Evolutionary conservation across 1,284 basidiomycete genomes (phyloP).

Genomic region (Athelia psychrophila): DNA sequence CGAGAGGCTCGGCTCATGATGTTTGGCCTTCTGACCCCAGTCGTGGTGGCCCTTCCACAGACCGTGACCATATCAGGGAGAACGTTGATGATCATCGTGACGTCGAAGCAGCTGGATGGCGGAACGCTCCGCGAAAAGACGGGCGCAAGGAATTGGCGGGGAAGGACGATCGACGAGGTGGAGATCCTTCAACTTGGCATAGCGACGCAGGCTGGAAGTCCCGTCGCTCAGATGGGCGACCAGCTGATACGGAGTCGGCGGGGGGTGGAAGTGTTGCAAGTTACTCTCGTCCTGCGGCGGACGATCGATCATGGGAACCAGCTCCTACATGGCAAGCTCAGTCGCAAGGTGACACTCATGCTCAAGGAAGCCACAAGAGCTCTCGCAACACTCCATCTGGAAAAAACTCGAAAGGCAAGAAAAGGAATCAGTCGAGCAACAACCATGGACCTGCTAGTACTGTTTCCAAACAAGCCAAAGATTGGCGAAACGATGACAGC

Average conservation of each 20-base stretch:
- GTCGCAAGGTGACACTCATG: constrained; percentile 31
- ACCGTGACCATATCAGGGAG: neutral
- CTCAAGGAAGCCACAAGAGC: constrained; percentile 34
- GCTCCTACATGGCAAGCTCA: constrained; percentile 56
- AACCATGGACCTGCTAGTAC: constrained; percentile 32
- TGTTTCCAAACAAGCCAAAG: constrained; percentile 37
- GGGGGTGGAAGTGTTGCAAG: constrained; percentile 22
- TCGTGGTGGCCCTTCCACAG: constrained; percentile 12
- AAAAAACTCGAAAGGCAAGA: constrained; percentile 32
- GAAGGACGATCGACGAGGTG: constrained; percentile 19
- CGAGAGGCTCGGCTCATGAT: constrained; percentile 34
- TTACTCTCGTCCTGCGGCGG: constrained; percentile 27
- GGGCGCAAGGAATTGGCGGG: constrained; percentile 33
- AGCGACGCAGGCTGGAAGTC: constrained; percentile 44
- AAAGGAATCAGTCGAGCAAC: constrained; percentile 31
- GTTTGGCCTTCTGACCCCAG: constrained; percentile 42
- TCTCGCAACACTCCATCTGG: constrained; percentile 32
- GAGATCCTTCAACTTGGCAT: constrained; percentile 15
- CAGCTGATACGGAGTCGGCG: neutral
- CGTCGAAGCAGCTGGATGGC: constrained; percentile 1
- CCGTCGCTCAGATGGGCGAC: constrained; percentile 11
- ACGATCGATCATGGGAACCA: constrained; percentile 62
- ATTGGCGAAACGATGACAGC: constrained; percentile 62
- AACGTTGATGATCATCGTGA: constrained; percentile 15
- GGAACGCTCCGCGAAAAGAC: constrained; percentile 30